Evolutionary conservation across 108 stramenopile species (phyloP).

Genomic region (Conticribra weissflogii): DNA sequence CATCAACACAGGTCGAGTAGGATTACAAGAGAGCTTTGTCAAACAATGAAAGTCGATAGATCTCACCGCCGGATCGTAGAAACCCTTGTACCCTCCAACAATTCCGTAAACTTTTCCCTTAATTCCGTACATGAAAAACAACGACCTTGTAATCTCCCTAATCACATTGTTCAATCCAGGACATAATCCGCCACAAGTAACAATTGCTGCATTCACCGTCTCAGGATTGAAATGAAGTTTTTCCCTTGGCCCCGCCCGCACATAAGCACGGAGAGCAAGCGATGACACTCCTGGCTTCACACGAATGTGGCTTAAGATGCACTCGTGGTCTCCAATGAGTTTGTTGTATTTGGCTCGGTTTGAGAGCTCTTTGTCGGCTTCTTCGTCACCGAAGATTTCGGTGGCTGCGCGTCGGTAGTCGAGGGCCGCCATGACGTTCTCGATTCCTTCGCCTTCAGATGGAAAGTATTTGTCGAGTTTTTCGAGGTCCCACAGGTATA

Average conservation of each 20-base stretch:
- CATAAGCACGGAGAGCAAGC: conserved; percentile 63
- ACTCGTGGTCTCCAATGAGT: conserved; percentile 81
- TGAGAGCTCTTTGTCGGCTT: conserved; percentile 20
- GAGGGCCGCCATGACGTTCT: conserved; percentile 34
- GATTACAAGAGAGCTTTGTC: no score
- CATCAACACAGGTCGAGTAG: no score
- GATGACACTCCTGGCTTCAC: conserved; percentile 60
- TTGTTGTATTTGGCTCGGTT: conserved; percentile 71
- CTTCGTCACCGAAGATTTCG: conserved; percentile 12
- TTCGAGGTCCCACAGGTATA: conserved; percentile 86
- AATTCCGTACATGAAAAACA: conserved; percentile 83
- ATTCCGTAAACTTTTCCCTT: conserved; percentile 89
- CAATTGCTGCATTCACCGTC: conserved; percentile 93
- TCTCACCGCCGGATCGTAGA: conserved; percentile 59
- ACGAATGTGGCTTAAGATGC: conserved; percentile 85
- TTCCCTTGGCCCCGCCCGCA: conserved; percentile 88
- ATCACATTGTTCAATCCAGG: conserved; percentile 98
- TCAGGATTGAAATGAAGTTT: conserved; percentile 90
- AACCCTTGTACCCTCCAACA: conserved; percentile 92
- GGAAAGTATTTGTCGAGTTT: conserved; percentile 68
- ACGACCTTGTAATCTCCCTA: conserved; percentile 86
- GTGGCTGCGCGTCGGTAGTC: neutral
- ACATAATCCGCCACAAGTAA: conserved; percentile 97
- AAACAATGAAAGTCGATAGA: no score
- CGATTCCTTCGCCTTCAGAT: conserved; percentile 44